Evolutionary conservation across 1,284 basidiomycete species (phyloP), one percentile per base, ranked within the genome.

Genomic region (Leccinum pachyderme): DNA sequence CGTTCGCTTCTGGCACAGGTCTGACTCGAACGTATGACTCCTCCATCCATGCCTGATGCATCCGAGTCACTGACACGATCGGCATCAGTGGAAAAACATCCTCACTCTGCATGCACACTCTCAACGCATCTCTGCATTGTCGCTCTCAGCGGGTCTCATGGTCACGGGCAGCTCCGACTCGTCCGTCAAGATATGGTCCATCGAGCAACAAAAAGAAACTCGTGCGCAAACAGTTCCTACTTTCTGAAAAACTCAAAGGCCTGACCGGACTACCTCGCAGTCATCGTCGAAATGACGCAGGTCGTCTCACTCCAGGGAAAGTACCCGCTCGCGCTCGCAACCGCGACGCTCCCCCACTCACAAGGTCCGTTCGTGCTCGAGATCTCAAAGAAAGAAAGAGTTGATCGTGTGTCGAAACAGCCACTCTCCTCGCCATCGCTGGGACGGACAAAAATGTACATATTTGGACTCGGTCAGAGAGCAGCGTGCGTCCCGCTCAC

Each of bases 141-240:
- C 77, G 41, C 73, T 78, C 4, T 71, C 75, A 54, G 73, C 68
- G 49, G 65, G 75, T 31, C 74, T 76, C 37, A 60, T 95, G 6
- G 77, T 87, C 3, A 91, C 91, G 1, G 93, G 91, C 2, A 85
- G 89, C 29, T 95, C 93, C 0, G 92, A 96, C 67, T 83, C 84
- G 0, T 72, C 73, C 1, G 77, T 95, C 43, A 90, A 87, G 68
- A 73, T 92, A 15, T 96, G 91, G 91, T 70, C 71, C 35, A 47
- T 81, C 13, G 59, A 66, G 22, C 63, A 64, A 51, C 62, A 63
- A 25, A 4, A 5, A 1, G 68, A 72, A 29, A 61, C 63, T 64
- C 74, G 80, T 73, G 70, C 54, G 67, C 24, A 31, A 49, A 45
- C 27, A 7, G 47, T 35, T 46, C 18, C 18, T 6, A 7, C 22